A percentile compares a stretch with the other conserved stretches of the same genome.
Evolutionary conservation across 1,284 basidiomycete genomes (phyloP).

Genomic region (Leccinum subrobustum): DNA sequence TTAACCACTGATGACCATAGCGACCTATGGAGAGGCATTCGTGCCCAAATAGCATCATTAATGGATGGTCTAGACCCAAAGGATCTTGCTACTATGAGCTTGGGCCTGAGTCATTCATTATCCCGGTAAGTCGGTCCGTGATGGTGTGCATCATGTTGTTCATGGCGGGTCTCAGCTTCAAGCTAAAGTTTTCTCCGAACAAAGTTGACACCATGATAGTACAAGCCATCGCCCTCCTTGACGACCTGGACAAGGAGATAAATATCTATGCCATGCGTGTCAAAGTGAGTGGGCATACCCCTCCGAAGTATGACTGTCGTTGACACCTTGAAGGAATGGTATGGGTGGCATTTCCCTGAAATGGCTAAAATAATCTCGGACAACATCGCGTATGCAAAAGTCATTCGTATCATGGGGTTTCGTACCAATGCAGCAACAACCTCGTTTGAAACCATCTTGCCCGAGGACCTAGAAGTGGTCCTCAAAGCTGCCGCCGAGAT

Average conservation of each 20-base stretch:
- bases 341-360: conserved; percentile 99
- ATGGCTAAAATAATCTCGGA: conserved; percentile 98
- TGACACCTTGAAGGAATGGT: conserved; percentile 82
- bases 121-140: conserved; percentile 59
- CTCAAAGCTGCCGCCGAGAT: conserved; percentile 93
- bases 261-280: conserved; percentile 99
- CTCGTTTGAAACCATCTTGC: conserved; percentile 87
- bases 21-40: conserved; percentile 96
- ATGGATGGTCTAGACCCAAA: conserved; percentile 92
- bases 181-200: conserved; percentile 99
- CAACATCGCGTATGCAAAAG: conserved; percentile 95
- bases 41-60: conserved; percentile 83
- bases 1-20: conserved; percentile 42
- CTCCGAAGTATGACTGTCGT: not conserved
- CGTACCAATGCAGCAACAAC: conserved; percentile 90
- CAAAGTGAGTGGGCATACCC: conserved; percentile 60
- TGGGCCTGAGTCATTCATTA: conserved; percentile 95
- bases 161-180: conserved; percentile 66
- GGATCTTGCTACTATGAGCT: conserved; percentile 95
- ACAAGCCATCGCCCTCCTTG: conserved; percentile 96
- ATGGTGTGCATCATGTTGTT: conserved; percentile 9
- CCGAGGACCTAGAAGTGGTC: conserved; percentile 91
- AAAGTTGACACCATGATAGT: conserved; percentile 99
- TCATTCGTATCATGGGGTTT: conserved; percentile 89
- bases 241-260: conserved; percentile 99